These are phyloP conservation scores for Aspergillus persii DNA, from an alignment of 2,329 filamentous ascomycete genomes.

Conservation along the genomic window DNA sequence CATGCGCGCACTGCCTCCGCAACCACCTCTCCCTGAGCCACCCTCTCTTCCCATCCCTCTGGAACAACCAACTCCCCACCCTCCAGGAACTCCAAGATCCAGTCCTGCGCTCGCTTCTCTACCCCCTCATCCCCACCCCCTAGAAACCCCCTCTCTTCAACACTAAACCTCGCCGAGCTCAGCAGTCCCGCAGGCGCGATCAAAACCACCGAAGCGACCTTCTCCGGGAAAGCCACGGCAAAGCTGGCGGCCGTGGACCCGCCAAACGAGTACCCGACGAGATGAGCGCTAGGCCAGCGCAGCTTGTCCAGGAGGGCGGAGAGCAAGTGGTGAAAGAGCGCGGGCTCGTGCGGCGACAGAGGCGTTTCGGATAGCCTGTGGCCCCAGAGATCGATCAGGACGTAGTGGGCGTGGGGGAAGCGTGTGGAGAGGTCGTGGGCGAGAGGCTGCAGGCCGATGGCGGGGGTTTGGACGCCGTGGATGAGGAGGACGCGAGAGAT, in stretches of 20 bases:
- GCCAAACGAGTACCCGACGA: slow-evolving; percentile 54
- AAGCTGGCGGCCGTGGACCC: slow-evolving; percentile 42
- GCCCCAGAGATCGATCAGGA: slow-evolving; percentile 53
- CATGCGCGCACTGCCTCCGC: slow-evolving; percentile 45
- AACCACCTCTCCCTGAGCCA: slow-evolving; percentile 45
- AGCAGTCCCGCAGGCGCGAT: slow-evolving; percentile 52
- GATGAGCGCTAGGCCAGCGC: slow-evolving; percentile 43
- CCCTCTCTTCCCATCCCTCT: slow-evolving; percentile 45
- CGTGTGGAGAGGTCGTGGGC: slow-evolving; percentile 33
- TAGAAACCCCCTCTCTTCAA: slow-evolving; percentile 19
- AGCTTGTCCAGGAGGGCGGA: slow-evolving; percentile 41
- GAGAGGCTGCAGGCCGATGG: slow-evolving; percentile 49
- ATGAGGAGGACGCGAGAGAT: slow-evolving; percentile 43
- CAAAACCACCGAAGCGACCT: slow-evolving; percentile 38
- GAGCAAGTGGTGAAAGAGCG: slow-evolving; percentile 46
- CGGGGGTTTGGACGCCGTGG: slow-evolving; percentile 53
- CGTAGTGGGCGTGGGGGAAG: slow-evolving; percentile 40
- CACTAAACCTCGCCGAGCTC: slow-evolving; percentile 23
- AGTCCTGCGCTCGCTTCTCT: slow-evolving; percentile 33
- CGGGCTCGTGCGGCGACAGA: slow-evolving; percentile 37
- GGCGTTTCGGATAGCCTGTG: slow-evolving; percentile 55
- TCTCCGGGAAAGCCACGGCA: slow-evolving; percentile 26
- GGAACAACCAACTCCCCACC: slow-evolving; percentile 45
- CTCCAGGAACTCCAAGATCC: slow-evolving; percentile 44
- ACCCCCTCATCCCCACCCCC: slow-evolving; percentile 24